Evolutionary conservation across 768 basidiomycete species (phyloP), one percentile per base, ranked within the genome.

Genomic region (Sistotremastrum niveocremeum): DNA sequence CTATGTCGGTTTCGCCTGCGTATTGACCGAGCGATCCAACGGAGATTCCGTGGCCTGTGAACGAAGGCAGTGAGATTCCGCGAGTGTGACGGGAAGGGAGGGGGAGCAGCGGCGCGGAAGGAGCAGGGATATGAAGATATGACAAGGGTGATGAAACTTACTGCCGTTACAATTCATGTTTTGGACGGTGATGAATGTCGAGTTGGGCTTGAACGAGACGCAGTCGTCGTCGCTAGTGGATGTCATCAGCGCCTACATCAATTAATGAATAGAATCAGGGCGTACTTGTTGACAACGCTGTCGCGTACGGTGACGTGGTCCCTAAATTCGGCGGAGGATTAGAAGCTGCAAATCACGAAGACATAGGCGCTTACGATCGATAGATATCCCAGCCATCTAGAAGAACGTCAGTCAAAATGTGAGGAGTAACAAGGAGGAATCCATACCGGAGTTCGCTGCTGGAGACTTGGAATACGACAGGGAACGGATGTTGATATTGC

Each of bases 381-480:
- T 78, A 79, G 35, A 75, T 70, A 52, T 80, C 72, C 77, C 77
- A 78, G 4, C 78, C 79, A 52, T 80, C 77, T 60, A 48, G 6
- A 7, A 20, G 3, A 10, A 45, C 41, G 10, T 12, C 7, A 8
- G 46, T 48, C 32, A 34, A 28, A 35, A 9, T 10, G 32, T 11
- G 11, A 10, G 3, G 30, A 40, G 6, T n/a, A 40, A 31, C 7
- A 8, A 11, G 11, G 0, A 39, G 29, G 10, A 2, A 12, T 5
- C 39, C 52, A n/a, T 34, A 61, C 65, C 66, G 5, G 74, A 76
- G 50, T 78, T 77, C 29, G 61, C 57, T 2, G 72, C 65, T 0
- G 45, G 50, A 47, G 71, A 59, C 6, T 59, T 62, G 5, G 70
- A 71, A 9, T 65, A 72, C 4, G 74, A 73, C 3, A 57, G 59